Evolutionary conservation across 2,329 filamentous ascomycete genomes (phyloP), one percentile per base, ranked within the genome.

Genomic region (Colletotrichum brevisporum): DNA sequence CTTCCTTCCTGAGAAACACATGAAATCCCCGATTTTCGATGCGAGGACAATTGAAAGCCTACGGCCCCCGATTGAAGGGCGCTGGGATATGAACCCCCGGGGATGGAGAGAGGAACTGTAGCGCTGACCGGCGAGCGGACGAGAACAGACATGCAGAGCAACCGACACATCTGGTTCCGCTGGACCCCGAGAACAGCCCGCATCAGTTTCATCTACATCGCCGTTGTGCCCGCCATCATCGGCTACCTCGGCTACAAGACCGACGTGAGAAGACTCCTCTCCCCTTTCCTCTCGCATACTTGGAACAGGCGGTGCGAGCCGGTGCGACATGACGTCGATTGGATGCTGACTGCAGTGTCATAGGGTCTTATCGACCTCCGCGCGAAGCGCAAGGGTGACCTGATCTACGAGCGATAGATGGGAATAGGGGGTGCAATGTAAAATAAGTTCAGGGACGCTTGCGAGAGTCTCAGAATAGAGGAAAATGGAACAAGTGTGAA

Each of bases 131-230:
- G 52, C 58, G 27, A 53, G 67, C 63, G 43, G 41, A 68, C 48
- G 24, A 60, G 24, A 60, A 75, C 76, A 97, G 95, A 92, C 80
- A 93, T 98, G 90, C 89, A 88, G 77, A 85, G 88, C 77, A 94
- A 93, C 85, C 92, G 96, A 74, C 92, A 95, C 89, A 94, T 94
- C 84, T 97, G 94, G 89, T 99, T 98, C 89, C 89, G 94, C 81
- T 98, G 94, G 94, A 98, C 92, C 43, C 88, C 90, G 60, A 88
- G 92, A 77, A 97, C 94, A 53, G 94, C 94, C 36, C 90, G 89
- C 83, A 82, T 98, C 76, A 91, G 91, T 5, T 89, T 98, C 78
- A 85, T 91, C 72, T 98, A 95, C 81, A 88, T 92, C 67, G 83
- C 90, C 41, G 83, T 91, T 62, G 88, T 98, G 51, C 96, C 96